Percentiles rank a stretch among this genome's conserved stretches.
Evolutionary conservation across 345 rosid genomes (phyloP).

Genomic region (Laguncularia racemosa): DNA sequence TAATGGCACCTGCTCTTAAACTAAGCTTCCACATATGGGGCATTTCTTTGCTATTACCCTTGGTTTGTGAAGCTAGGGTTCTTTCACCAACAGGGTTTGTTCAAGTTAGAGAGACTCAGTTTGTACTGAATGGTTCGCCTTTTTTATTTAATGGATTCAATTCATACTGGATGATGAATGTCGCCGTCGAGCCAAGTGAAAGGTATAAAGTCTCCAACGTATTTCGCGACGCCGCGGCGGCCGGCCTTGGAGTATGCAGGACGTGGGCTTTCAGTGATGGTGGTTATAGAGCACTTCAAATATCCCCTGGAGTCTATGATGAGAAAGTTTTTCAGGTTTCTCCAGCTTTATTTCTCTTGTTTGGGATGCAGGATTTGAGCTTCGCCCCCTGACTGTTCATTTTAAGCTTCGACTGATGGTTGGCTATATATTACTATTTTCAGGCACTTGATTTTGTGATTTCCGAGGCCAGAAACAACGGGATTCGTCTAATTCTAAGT

Average conservation of each 20-base stretch:
- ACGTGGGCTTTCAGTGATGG: constrained; percentile 52
- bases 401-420: too few relatives aligned
- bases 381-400: too few relatives aligned
- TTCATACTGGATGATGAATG: constrained; percentile 42
- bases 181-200: constrained; percentile 18
- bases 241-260: constrained; percentile 33
- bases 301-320: constrained; percentile 29
- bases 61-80: constrained; percentile 4
- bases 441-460: constrained; percentile 47
- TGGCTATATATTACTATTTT: not conserved
- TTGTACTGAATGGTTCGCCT: constrained; percentile 23
- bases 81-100: constrained; percentile 16
- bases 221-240: constrained; percentile 24
- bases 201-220: constrained; percentile 22
- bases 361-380: too few relatives aligned
- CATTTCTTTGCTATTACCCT: constrained; percentile 4
- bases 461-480: constrained; percentile 30
- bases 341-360: too few relatives aligned
- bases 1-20: too few relatives aligned
- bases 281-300: constrained; percentile 28
- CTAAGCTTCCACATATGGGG: not conserved
- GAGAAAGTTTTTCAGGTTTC: constrained; percentile 37
- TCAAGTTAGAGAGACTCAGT: constrained; percentile 21
- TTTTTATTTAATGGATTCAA: constrained; percentile 47
- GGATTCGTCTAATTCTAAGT: constrained; percentile 28